These are phyloP conservation scores for Eremothecium cymbalariae DNA, from an alignment of 1,139 yeast species.

Conservation along the genomic window DNA sequence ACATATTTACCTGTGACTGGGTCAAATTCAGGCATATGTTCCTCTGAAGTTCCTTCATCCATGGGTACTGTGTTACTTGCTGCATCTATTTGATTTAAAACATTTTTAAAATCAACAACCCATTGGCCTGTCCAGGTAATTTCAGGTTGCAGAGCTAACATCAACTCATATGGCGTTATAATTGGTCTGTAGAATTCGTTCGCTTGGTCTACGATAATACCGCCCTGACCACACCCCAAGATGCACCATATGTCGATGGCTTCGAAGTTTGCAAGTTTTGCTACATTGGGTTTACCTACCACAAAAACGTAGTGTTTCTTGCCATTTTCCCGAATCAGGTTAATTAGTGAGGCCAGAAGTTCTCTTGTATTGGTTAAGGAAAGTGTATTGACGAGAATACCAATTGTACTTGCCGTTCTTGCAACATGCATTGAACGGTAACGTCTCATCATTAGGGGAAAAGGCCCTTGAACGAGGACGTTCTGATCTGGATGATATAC, in stretches of 20 bases:
- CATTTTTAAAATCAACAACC: slow-evolving; percentile 67
- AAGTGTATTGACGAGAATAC: slow-evolving; percentile 81
- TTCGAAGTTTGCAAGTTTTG: slow-evolving; percentile 91
- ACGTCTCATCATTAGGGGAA: slow-evolving; percentile 71
- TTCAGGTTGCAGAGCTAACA: slow-evolving; percentile 67
- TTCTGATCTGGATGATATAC: slow-evolving; percentile 38
- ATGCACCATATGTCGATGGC: slow-evolving; percentile 89
- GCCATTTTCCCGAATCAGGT: slow-evolving; percentile 61
- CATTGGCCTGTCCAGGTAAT: slow-evolving; percentile 88
- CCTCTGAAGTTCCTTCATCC: slow-evolving; percentile 14
- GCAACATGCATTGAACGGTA: slow-evolving; percentile 84
- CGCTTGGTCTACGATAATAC: slow-evolving; percentile 69
- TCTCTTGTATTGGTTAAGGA: slow-evolving; percentile 65
- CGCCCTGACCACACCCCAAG: slow-evolving; percentile 90
- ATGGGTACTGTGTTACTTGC: slow-evolving; percentile 20
- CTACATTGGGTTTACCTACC: slow-evolving; percentile 98
- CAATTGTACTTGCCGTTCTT: slow-evolving; percentile 84
- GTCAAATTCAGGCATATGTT: slow-evolving; percentile 45
- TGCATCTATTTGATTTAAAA: slow-evolving; percentile 29
- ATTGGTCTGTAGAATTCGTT: slow-evolving; percentile 85
- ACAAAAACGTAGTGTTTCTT: slow-evolving; percentile 91
- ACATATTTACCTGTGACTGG: slow-evolving; percentile 77
- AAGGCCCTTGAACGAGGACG: slow-evolving; percentile 45
- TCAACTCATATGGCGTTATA: slow-evolving; percentile 85
- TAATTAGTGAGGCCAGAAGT: slow-evolving; percentile 51